Base-by-base conservation (phyloP, 2,329 filamentous ascomycete genomes). In the Ceratocystis variospora region DNA sequence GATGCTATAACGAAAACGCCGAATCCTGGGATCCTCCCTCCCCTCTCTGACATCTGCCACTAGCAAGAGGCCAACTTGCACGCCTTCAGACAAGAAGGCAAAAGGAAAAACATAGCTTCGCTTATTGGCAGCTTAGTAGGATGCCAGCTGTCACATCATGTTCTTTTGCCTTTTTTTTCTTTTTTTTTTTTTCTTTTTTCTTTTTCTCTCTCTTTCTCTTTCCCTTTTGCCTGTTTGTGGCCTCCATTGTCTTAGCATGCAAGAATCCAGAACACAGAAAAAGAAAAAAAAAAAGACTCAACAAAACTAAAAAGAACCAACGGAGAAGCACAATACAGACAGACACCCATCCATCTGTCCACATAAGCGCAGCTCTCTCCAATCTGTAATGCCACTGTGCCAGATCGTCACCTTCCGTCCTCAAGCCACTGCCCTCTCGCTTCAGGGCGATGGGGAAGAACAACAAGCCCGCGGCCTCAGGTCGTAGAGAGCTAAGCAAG, bases 91-190 rank as follows among this genome's bases (percentile, higher is more conserved):
- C 19, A 53, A 53, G 48, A 53, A 6, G 22, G 7, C 15, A 53
- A 53, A 53, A 19, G 19, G 48, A 25, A 19, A 53, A 53, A 53
- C 19, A 19, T 7, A 53, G 19, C 48, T 53, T 53, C 48, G 48
- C 48, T 53, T 53, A 25, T 8, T 53, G 48, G 6, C 48, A 53
- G 33, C 33, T 37, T 37, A 37, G 48, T 4, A 25, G 19, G 48
- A 25, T 53, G 48, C 48, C 48, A 53, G 48, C 48, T 53, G 48
- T 53, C 48, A 53, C n/a, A 53, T 53, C 48, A 53, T 50, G 46
- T 8, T 22, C 46, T n/a, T 50, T 22, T 50, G 6, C 17, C 5
- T 50, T 22, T 2, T 22, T 7, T 22, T 8, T 50, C 25, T 19
- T 48, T n/a, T 22, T 19, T 8, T 48, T 7, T 5, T 48, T 0